phyloP scores from a whole-genome alignment of 257 asterid genomes.

The Fraxinus anomala region DNA sequence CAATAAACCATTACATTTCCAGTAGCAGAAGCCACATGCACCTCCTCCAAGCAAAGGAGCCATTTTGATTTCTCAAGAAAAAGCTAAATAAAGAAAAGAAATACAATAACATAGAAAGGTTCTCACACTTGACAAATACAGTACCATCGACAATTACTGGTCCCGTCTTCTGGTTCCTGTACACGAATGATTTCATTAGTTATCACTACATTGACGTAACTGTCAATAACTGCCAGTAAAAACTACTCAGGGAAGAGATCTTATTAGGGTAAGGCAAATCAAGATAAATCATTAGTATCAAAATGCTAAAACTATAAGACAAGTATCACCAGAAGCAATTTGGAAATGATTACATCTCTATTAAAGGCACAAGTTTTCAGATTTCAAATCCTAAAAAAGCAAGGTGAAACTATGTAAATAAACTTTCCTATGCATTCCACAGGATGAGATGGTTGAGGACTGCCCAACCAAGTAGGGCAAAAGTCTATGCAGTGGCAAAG shows the following conservation, averaged over 20 bases:
- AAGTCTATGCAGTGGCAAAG: background rate
- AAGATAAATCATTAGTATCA: background rate
- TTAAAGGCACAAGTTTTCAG: background rate
- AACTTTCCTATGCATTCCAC: background rate
- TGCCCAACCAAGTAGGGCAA: background rate
- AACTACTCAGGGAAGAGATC: background rate
- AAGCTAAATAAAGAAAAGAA: background rate
- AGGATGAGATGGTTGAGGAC: background rate
- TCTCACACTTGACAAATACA: background rate
- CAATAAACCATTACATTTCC: background rate
- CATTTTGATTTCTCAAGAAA: background rate
- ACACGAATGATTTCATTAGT: background rate
- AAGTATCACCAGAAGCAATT: background rate
- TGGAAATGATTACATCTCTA: background rate
- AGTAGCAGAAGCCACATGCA: background rate
- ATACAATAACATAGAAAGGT: background rate
- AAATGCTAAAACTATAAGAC: background rate
- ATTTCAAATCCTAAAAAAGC: background rate
- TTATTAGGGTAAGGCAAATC: background rate
- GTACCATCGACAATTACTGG: background rate
- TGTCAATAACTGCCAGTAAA: background rate
- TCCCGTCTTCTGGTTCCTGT: background rate
- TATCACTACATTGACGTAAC: background rate
- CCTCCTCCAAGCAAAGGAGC: background rate
- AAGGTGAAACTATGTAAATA: background rate